Evolutionary conservation across 176 grass and related monocot species (phyloP), one percentile per base, ranked within the genome.

Genomic region (Oryza officinalis): DNA sequence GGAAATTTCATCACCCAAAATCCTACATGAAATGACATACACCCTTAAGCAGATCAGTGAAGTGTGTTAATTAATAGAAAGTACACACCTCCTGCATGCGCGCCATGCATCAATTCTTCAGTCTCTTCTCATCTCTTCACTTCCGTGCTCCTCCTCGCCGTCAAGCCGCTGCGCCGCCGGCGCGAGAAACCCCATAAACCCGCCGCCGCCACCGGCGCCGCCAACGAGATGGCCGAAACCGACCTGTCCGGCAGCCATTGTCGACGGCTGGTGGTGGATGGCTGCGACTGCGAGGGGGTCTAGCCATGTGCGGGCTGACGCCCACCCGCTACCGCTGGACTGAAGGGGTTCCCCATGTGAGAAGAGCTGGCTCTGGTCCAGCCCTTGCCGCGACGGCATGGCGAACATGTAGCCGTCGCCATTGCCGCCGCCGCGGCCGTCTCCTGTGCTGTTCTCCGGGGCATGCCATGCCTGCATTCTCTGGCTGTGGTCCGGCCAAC

Each of bases 331-430:
- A 86, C 86, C 86, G 81, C 92, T 94, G 95, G 95, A 97, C 90
- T 97, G 95, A 97, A 97, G 95, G 95, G 92, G 75, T 95, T 90
- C 95, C 88, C 95, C 92, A 52, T 95, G 90, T 50, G 91, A 76
- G 75, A 93, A 97, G 88, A 94, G 80, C 76, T 94, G 95, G 87
- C 82, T 77, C 68, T 87, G 89, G 83, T 91, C 90, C 67, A 94
- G 54, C 86, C 91, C 86, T 18, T 91, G 90, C 63, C 87, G 90
- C 71, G 46, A 63, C 25, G 77, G 81, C 73, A 88, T 74, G 71
- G 52, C 68, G 67, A 91, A 93, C 80, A 87, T 67, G 87, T 89
- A 94, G 33, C 65, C 49, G 25, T 88, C 90, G 27, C 88, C 80
- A 71, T 88, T 83, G 1, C 57, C 80, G 28, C 67, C 46, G 41